Conservation (phyloP, 345 rosid species). For the Populus ilicifolia region DNA sequence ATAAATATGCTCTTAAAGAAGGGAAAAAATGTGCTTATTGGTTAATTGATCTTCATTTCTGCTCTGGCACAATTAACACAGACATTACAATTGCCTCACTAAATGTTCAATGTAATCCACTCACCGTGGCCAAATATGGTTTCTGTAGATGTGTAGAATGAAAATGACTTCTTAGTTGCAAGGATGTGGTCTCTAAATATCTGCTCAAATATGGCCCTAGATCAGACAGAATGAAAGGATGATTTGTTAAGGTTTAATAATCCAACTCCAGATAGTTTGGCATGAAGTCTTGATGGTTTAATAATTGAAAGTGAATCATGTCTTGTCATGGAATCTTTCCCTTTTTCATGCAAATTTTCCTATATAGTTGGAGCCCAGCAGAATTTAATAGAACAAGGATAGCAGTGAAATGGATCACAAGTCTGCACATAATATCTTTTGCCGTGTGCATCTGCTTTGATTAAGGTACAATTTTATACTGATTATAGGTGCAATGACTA, state of each 20-base stretch:
- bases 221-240: neutral
- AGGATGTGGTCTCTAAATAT: neutral
- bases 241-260: neutral
- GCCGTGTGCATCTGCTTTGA: neutral
- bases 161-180: neutral
- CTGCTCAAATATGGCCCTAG: neutral
- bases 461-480: neutral
- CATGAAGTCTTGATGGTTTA: neutral
- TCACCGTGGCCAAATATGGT: neutral
- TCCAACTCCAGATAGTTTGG: neutral
- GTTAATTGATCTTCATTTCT: neutral
- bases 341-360: neutral
- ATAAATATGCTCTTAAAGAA: neutral
- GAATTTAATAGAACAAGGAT: neutral
- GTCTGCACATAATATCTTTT: neutral
- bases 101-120: neutral
- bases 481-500: conserved; percentile 70
- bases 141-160: neutral
- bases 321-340: neutral
- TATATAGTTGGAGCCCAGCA: neutral
- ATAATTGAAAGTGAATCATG: neutral
- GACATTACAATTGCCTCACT: neutral
- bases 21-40: neutral
- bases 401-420: neutral
- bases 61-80: neutral